Conservation (phyloP, 306 rosid genomes). For the Pueraria montana region DNA sequence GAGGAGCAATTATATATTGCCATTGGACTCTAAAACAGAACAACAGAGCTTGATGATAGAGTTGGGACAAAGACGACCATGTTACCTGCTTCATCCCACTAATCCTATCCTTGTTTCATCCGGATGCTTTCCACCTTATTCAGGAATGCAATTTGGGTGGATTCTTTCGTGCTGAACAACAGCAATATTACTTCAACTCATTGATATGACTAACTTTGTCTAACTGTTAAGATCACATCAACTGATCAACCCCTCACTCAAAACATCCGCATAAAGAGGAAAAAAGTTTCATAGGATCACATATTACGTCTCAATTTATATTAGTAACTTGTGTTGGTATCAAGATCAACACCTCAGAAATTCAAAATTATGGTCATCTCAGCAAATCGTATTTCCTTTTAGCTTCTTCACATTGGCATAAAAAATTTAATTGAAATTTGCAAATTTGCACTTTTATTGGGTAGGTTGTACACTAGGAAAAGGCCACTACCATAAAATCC, state of each 20-base stretch:
- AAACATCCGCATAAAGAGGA: neutral
- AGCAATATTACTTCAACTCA: neutral
- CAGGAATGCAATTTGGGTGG: neutral
- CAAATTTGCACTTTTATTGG: conserved; percentile 21
- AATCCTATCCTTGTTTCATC: neutral
- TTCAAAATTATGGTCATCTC: conserved; percentile 10
- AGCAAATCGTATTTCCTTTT: neutral
- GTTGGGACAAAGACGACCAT: neutral
- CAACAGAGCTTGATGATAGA: neutral
- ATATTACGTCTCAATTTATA: conserved; percentile 1
- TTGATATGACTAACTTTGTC: neutral
- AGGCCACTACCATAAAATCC: conserved; percentile 1
- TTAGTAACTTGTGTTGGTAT: neutral
- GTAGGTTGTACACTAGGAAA: neutral
- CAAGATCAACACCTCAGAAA: neutral
- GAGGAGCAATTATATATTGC: neutral
- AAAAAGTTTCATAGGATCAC: neutral
- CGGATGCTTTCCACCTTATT: neutral
- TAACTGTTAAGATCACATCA: neutral
- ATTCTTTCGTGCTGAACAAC: neutral
- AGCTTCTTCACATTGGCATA: neutral
- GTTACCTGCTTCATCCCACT: neutral
- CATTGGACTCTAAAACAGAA: neutral
- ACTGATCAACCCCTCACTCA: neutral
- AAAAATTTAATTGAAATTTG: neutral